Base-by-base conservation (phyloP, 192 early-diverging fungal genomes). In the Pilaira anomala region DNA sequence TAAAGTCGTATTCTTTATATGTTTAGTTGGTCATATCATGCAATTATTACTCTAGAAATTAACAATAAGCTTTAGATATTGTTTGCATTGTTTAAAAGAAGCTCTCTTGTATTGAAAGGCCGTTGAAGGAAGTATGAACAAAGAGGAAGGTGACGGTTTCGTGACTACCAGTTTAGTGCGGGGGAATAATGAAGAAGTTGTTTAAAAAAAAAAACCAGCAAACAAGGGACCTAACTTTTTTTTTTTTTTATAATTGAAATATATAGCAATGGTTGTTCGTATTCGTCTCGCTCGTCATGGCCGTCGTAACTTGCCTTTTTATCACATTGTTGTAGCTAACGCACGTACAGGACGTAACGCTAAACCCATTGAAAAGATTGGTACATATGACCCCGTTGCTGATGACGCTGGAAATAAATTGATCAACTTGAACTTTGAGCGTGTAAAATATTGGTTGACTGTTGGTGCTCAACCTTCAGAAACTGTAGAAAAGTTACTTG, bases 391-490 rank as follows among this genome's bases (percentile, higher is more conserved):
- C 71, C 93, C 95, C 28, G 74, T 94, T 46, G 91, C 94, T n/a
- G 75, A 87, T 63, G 66, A 66, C 14, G 74, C 87, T 16, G 88
- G 88, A 21, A 76, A 85, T 54, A 97, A 98, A 74, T 88, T 90
- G 42, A 77, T 99, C 44, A 87, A 90, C 36, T 76, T 97, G 52
- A 87, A 96, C 67, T 80, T 87, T 75, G 91, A 88, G 39, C 87
- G 95, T 33, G 89, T 91, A 73, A 96, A 98, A 75, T 95, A 99
- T 75, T 99, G 97, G 97, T 76, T 99, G 46, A 90, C 88, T 18
- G 93, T 93, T 22, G 97, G 97, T 8, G 97, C 97, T n/a, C 91
- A 95, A 79, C 95, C 95, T 3, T 85, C 87, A n/a, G 89, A 93
- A 29, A 77, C 87, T 42, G 97, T 96, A n/a, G 85, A 84, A 22